Percentiles rank a stretch among this genome's conserved stretches.
Conservation (phyloP, 78 protist species). For the Tieghemostelium lacteum region DNA sequence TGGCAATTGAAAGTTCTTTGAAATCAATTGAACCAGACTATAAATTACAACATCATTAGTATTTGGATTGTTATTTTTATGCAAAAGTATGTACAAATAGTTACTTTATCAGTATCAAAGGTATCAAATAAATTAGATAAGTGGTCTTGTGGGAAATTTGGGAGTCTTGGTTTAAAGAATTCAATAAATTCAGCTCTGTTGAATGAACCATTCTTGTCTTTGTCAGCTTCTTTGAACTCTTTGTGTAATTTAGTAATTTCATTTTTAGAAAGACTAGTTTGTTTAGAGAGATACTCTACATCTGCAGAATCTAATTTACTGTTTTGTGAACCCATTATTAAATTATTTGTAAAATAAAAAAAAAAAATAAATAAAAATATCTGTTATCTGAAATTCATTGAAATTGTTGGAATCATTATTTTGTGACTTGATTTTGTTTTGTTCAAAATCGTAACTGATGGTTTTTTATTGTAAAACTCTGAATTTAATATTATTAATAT, state of each 20-base stretch:
- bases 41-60: no score
- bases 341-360: no score
- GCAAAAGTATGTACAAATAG: not conserved
- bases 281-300: not conserved
- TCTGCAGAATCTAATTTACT: slow-evolving; percentile 21
- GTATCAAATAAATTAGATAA: slow-evolving; percentile 23
- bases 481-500: no score
- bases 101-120: slow-evolving; percentile 45
- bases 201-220: slow-evolving; percentile 21
- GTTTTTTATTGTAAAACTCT: no score
- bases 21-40: slow-evolving; percentile 33
- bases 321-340: not conserved
- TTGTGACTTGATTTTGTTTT: no score
- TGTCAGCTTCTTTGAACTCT: slow-evolving; percentile 33
- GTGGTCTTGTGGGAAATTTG: slow-evolving; percentile 22
- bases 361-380: no score
- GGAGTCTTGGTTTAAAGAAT: slow-evolving; percentile 16
- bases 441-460: no score
- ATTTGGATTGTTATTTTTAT: not conserved
- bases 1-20: slow-evolving; percentile 35
- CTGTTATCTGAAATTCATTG: no score
- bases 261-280: slow-evolving; percentile 15
- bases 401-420: no score
- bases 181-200: slow-evolving; percentile 52
- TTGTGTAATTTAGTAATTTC: slow-evolving; percentile 7